phyloP scores from a whole-genome alignment of 306 rosid genomes.

The Corylus heterophylla region DNA sequence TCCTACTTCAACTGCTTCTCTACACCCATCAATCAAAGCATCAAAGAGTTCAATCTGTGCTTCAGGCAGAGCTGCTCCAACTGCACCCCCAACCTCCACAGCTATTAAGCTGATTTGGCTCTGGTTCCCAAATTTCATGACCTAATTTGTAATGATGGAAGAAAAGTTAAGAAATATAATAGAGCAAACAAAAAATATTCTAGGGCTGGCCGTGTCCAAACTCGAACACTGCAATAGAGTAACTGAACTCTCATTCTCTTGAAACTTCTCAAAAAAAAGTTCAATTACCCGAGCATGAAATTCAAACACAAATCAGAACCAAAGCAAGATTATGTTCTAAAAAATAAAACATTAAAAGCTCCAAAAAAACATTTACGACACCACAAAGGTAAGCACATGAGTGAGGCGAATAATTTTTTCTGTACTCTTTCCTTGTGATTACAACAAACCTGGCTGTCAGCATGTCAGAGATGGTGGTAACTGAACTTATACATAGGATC shows the following conservation, averaged over 20 bases:
- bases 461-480: neutral
- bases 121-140: slow-evolving; percentile 90
- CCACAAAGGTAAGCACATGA: neutral
- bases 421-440: neutral
- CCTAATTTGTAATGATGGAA: slow-evolving; percentile 43
- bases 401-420: neutral
- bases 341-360: neutral
- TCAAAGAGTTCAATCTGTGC: slow-evolving; percentile 79
- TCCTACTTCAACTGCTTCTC: slow-evolving; percentile 79
- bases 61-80: slow-evolving; percentile 65
- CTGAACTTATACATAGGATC: neutral
- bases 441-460: neutral
- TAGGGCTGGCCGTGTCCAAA: slow-evolving; percentile 3
- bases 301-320: neutral
- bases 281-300: neutral
- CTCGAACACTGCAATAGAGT: slow-evolving; percentile 6
- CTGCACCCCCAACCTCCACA: slow-evolving; percentile 84
- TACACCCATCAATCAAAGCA: slow-evolving; percentile 83
- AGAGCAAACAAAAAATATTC: slow-evolving; percentile 16
- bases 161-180: neutral
- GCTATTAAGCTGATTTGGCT: slow-evolving; percentile 75
- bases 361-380: neutral
- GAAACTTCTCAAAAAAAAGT: too few species aligned
- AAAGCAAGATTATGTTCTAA: neutral
- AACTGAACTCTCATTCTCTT: neutral